These are phyloP conservation scores for Tolypocladium endophyticum DNA, from an alignment of 2,329 filamentous ascomycete species.

Conservation along the genomic window DNA sequence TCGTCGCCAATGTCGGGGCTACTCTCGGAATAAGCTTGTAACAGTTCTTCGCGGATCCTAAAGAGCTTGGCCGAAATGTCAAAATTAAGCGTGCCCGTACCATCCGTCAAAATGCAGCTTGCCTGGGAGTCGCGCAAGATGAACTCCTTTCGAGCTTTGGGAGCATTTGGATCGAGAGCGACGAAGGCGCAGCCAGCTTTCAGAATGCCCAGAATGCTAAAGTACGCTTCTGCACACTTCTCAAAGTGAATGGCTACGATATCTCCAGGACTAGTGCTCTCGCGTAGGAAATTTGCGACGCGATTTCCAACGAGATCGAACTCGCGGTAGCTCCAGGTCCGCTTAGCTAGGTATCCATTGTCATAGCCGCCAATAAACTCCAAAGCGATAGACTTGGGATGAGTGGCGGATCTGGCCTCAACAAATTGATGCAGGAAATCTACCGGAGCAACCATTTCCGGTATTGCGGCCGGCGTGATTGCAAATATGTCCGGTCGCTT, in stretches of 20 bases:
- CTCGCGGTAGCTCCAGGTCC: constrained; percentile 63
- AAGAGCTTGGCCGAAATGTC: constrained; percentile 21
- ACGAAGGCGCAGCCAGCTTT: constrained; percentile 77
- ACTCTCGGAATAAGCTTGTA: constrained; percentile 15
- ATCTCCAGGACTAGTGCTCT: constrained; percentile 39
- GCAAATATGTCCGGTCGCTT: constrained; percentile 42
- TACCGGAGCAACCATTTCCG: constrained; percentile 45
- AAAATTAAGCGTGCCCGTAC: constrained; percentile 18
- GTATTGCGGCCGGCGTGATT: constrained; percentile 49
- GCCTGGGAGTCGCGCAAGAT: constrained; percentile 66
- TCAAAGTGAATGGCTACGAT: constrained; percentile 73
- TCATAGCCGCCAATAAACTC: constrained; percentile 59
- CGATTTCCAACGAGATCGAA: constrained; percentile 62
- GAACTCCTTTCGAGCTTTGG: constrained; percentile 62
- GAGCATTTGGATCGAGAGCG: constrained; percentile 67
- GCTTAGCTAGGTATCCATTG: constrained; percentile 30
- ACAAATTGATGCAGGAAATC: constrained; percentile 68
- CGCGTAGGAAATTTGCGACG: constrained; percentile 54
- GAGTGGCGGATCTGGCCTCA: constrained; percentile 44
- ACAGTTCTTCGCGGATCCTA: constrained; percentile 15
- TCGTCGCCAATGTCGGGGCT: not conserved
- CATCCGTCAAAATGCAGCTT: constrained; percentile 48
- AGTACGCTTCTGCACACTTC: constrained; percentile 76
- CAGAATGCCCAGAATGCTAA: constrained; percentile 69
- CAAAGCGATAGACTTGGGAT: constrained; percentile 56